phyloP scores from a whole-genome alignment of 495 filamentous ascomycete genomes.

The Pseudomonodictys pantanalensis region DNA sequence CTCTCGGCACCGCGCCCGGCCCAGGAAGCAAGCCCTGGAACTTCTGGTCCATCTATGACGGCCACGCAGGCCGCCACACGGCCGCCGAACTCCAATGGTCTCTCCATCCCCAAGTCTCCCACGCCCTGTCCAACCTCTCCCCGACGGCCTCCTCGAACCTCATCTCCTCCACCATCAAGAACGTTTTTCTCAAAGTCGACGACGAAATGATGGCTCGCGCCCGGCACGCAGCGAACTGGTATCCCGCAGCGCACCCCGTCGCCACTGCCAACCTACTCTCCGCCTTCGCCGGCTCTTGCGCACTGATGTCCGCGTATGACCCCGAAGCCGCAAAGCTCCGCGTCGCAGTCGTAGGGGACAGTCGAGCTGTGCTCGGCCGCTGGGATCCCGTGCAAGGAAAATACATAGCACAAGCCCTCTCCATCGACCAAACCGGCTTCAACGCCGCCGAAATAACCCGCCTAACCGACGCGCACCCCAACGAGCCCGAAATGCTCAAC shows the following conservation, averaged over 20 bases:
- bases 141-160: constrained; percentile 4
- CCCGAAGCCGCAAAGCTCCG: constrained; percentile 48
- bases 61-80: constrained; percentile 50
- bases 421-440: constrained; percentile 57
- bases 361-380: constrained; percentile 58
- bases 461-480: constrained; percentile 55
- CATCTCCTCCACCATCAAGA: constrained; percentile 19
- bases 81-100: constrained; percentile 44
- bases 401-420: constrained; percentile 53
- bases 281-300: constrained; percentile 58
- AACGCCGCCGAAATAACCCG: constrained; percentile 53
- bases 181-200: constrained; percentile 38
- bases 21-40: constrained; percentile 42
- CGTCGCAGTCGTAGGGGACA: constrained; percentile 60
- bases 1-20: constrained; percentile 12
- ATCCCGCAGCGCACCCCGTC: constrained; percentile 28
- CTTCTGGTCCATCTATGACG: constrained; percentile 52
- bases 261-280: constrained; percentile 34
- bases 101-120: constrained; percentile 46
- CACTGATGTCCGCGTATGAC: constrained; percentile 57
- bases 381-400: constrained; percentile 41
- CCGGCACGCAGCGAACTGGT: constrained; percentile 36
- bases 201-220: constrained; percentile 37
- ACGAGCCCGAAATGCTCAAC: constrained; percentile 51
- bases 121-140: constrained; percentile 28